Evolutionary conservation across 139 green algal species (phyloP).

Genomic region (Edaphochlamys debaryana): DNA sequence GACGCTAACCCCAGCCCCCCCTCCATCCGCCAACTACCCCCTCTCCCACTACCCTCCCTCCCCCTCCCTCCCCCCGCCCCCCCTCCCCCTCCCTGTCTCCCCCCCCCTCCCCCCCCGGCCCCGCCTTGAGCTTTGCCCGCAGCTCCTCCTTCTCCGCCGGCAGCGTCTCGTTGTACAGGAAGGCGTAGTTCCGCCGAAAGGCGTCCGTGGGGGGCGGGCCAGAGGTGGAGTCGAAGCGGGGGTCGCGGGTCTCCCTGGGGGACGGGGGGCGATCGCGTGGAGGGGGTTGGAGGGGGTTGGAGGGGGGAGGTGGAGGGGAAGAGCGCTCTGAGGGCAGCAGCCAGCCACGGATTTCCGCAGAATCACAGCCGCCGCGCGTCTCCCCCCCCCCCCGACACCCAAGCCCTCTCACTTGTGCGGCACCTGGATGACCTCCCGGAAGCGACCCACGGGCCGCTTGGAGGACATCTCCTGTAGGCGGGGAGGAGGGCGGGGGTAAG

Average conservation of each 20-base stretch:
- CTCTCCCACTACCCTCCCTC: too few relatives aligned
- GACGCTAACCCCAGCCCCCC: too few relatives aligned
- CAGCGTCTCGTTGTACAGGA: slow-evolving; percentile 89
- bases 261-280: background rate
- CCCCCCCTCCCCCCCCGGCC: too few relatives aligned
- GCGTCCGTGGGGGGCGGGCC: slow-evolving; percentile 45
- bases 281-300: background rate
- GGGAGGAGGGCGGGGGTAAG: too few relatives aligned
- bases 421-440: slow-evolving; percentile 76
- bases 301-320: background rate
- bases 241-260: slow-evolving; percentile 54
- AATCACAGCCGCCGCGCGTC: too few relatives aligned
- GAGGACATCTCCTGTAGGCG: slow-evolving; percentile 18
- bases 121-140: slow-evolving; percentile 68
- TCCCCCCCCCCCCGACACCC: background rate
- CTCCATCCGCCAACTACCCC: too few relatives aligned
- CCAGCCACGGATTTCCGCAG: too few relatives aligned
- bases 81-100: too few relatives aligned
- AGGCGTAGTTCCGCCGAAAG: slow-evolving; percentile 82
- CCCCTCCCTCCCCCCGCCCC: too few relatives aligned
- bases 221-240: slow-evolving; percentile 79
- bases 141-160: slow-evolving; percentile 73
- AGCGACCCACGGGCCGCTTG: slow-evolving; percentile 81
- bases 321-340: too few relatives aligned
- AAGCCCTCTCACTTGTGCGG: slow-evolving; percentile 54